These are phyloP conservation scores for Vitis hybrid DNA, from an alignment of 177 flowering plant genomes.

Conservation along the genomic window DNA sequence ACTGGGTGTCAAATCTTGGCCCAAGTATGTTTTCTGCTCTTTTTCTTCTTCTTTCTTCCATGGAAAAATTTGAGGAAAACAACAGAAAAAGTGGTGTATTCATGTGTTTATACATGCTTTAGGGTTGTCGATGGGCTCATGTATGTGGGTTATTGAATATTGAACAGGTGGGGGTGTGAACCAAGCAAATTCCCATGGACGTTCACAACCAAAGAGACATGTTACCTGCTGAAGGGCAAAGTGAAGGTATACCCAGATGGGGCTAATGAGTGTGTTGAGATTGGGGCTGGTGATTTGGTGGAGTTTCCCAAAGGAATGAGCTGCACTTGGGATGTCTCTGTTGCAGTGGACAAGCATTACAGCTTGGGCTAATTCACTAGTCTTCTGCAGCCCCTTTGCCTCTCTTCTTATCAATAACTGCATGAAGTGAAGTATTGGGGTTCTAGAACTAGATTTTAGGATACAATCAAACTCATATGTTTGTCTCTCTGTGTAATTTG, in stretches of 20 bases:
- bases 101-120: too few relatives aligned
- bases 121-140: too few relatives aligned
- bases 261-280: conserved; percentile 62
- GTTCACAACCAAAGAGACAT: conserved; percentile 66
- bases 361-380: conserved; percentile 49
- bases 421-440: too few relatives aligned
- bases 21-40: conserved; percentile 46
- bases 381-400: neutral
- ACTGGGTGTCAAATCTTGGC: conserved; percentile 73
- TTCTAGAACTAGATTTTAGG: too few relatives aligned
- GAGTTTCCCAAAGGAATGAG: conserved; percentile 90
- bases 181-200: conserved; percentile 97
- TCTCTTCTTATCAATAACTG: neutral
- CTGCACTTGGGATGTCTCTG: conserved; percentile 94
- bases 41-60: neutral
- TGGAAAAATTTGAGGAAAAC: neutral
- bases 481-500: too few relatives aligned
- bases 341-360: conserved; percentile 88
- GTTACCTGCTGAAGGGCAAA: conserved; percentile 80
- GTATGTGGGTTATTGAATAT: too few relatives aligned
- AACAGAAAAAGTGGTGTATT: too few relatives aligned
- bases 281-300: conserved; percentile 90
- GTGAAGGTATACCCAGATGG: conserved; percentile 87
- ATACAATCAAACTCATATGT: too few relatives aligned
- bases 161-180: conserved; percentile 87